Evolutionary conservation across 768 basidiomycete species (phyloP), one percentile per base, ranked within the genome.

Genomic region (Termitomyces sp.): DNA sequence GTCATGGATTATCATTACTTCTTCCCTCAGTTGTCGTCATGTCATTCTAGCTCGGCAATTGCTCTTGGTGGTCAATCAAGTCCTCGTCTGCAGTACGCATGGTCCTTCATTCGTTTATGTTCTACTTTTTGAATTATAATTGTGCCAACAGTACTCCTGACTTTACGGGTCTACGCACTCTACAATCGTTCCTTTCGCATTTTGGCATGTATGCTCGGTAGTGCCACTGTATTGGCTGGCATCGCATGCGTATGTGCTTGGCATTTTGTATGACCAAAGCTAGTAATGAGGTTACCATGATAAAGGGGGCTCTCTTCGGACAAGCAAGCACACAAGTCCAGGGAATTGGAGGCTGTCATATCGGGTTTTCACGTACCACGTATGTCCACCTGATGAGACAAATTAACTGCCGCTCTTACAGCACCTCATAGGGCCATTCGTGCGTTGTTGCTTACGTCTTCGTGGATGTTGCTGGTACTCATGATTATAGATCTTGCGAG

Each of bases 111-210:
- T 0, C 10, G 5, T 5, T 30, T 32, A 32, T 32, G 32, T 32
- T 7, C 12, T 51, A 5, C 10, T 5, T 50, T 18, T 48, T 33
- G 26, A 32, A 33, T 16, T 54, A 18, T 30, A n/a, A 51, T 26
- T 33, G 50, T 18, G 33, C 13, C 16, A 20, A 26, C 14, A 82
- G 79, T 72, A 55, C 73, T 78, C 36, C 70, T 83, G 32, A 75
- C 75, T 10, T 67, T 81, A 40, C 79, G 84, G 46, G 79, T 79
- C 55, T 79, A 77, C 58, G 83, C 84, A 3, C 66, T 85, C 14
- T 84, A 82, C 59, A 4, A n/a, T 20, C 9, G 41, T 20, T 43
- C 41, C 4, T 14, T 20, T 43, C 70, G 72, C 26, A 65, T 82
- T 46, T 59, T 79, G n/a, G 57, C 62, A 3, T 70, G 65, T 33